Evolutionary conservation across 2,329 filamentous ascomycete genomes (phyloP), one percentile per base, ranked within the genome.

Genomic region (Fusarium robinianum): DNA sequence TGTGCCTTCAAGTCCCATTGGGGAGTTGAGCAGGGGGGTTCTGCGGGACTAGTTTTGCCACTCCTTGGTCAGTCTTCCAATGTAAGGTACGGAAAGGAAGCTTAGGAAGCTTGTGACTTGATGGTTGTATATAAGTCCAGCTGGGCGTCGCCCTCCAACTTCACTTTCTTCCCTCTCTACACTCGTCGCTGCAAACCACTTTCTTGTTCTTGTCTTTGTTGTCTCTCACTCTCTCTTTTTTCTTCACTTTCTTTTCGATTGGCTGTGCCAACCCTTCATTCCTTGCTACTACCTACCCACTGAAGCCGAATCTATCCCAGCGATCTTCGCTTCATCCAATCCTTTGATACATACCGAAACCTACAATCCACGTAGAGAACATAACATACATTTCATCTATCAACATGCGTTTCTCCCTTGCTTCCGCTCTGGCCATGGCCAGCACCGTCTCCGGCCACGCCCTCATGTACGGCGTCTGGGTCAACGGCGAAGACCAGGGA

Each of bases 381-480:
- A 48, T 38, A 41, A 32, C 16, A 42, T 44, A 25, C 42, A 39
- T 9, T 14, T 14, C 32, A 46, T 42, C 51, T 14, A 31, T 49
- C 61, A 68, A 61, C 26, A 72, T 72, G 69, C 67, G 60, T 57
- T 66, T 66, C 59, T 49, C 60, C 31, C 46, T 63, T 35, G 51
- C 61, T 37, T 60, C 66, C 45, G 59, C 60, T 50, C 54, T 72
- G 51, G 66, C 68, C 57, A 62, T 71, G 53, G 65, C 66, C 63
- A 64, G 53, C 62, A 60, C 57, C 49, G 69, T 65, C 49, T 64
- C 70, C 23, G 73, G 69, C 49, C 77, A 79, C 64, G 65, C 75
- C 42, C 67, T 63, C 25, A 71, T 76, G 54, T 74, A 71, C 58
- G 56, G 72, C 34, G 68, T 76, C 45, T 76, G 68, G 69, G 71